These are phyloP conservation scores for Rhizophlyctis rosea DNA, from an alignment of 192 early-diverging fungal genomes.

Conservation along the genomic window DNA sequence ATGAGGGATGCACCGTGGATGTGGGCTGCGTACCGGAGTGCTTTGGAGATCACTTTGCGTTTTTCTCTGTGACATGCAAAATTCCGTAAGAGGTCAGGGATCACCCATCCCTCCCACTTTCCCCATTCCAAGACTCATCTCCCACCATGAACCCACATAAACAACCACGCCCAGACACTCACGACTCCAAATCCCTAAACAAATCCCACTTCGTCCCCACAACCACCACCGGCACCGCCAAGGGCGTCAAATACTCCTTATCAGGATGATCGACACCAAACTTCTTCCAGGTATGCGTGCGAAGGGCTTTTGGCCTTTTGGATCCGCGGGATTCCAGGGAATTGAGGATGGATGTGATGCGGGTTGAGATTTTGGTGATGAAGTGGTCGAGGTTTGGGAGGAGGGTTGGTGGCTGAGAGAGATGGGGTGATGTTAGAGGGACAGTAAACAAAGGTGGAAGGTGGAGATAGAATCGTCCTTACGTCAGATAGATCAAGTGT, in stretches of 20 bases:
- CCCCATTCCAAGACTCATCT: neutral
- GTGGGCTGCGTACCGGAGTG: conserved; percentile 47
- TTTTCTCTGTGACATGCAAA: conserved; percentile 28
- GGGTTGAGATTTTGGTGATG: conserved; percentile 26
- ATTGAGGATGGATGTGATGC: conserved; percentile 33
- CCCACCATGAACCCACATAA: neutral
- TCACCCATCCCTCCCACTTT: neutral
- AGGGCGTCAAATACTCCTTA: conserved; percentile 19
- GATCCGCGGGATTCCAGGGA: conserved; percentile 42
- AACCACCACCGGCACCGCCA: conserved; percentile 42
- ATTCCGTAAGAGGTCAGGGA: neutral
- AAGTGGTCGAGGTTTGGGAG: conserved; percentile 32
- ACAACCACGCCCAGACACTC: neutral
- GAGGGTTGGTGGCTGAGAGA: neutral
- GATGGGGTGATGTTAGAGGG: neutral
- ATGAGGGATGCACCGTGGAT: conserved; percentile 44
- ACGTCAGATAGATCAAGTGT: conserved; percentile 47
- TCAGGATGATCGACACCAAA: conserved; percentile 45
- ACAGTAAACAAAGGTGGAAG: conserved; percentile 6
- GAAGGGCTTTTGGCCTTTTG: conserved; percentile 47
- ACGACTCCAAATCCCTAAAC: conserved; percentile 48
- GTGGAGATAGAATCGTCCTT: neutral
- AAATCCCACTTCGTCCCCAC: conserved; percentile 46
- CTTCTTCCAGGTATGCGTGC: conserved; percentile 35
- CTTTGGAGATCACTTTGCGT: conserved; percentile 40